These are phyloP conservation scores for Magnaporthiopsis rhizophila DNA, from an alignment of 2,329 filamentous ascomycete species.

Conservation along the genomic window DNA sequence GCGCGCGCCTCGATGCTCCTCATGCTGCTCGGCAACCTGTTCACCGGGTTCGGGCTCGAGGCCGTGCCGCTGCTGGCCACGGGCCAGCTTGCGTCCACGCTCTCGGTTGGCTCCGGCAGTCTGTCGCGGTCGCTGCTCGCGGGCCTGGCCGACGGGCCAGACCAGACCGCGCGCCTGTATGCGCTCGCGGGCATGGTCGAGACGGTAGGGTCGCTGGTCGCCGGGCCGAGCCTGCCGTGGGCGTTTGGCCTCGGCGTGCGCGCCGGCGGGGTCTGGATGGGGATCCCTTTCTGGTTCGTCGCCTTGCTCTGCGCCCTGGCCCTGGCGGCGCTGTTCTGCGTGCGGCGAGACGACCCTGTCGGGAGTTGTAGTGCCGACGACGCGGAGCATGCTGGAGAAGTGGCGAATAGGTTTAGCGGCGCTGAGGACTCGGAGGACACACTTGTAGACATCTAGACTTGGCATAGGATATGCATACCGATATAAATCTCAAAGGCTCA, in stretches of 20 bases:
- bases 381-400: neutral
- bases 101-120: conserved; percentile 14
- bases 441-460: neutral
- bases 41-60: conserved; percentile 14
- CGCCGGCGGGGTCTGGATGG: conserved; percentile 17
- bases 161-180: conserved; percentile 20
- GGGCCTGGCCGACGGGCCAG: conserved; percentile 11
- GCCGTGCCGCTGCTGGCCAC: conserved; percentile 6
- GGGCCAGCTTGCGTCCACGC: conserved; percentile 14
- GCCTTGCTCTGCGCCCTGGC: conserved; percentile 9
- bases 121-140: conserved; percentile 17
- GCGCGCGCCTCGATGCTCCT: conserved; percentile 16
- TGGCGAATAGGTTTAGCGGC: neutral
- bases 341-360: neutral
- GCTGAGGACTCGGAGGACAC: neutral
- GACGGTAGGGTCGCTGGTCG: conserved; percentile 16
- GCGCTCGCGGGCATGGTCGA: conserved; percentile 21
- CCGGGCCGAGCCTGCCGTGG: conserved; percentile 19
- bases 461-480: too few relatives aligned
- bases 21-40: conserved; percentile 15
- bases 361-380: neutral
- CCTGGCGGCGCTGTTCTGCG: conserved; percentile 2
- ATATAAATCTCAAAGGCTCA: neutral
- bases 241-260: conserved; percentile 18
- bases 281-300: conserved; percentile 18